Base-by-base conservation (phyloP, 2,329 filamentous ascomycete genomes). In the Aspergillus ustus region DNA sequence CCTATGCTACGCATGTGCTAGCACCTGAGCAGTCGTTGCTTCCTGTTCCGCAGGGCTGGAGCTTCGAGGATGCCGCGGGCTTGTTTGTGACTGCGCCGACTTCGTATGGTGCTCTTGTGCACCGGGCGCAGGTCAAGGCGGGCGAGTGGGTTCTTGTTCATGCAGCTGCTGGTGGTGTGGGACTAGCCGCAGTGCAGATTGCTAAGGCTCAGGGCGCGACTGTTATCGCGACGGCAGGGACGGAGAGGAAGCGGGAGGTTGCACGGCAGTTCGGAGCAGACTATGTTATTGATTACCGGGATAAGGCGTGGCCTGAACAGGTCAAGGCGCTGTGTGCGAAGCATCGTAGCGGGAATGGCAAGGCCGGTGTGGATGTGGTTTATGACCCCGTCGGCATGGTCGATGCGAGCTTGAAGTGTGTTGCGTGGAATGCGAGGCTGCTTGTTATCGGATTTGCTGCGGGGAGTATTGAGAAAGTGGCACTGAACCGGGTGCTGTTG, bases 321-420 rank as follows among this genome's bases (percentile, higher is more conserved):
- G 92, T 97, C 52, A 91, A 91, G 80, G 87, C 86, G 68, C 77
- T 98, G 49, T 81, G 78, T 64, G 71, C 73, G 22, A 64, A 72
- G 63, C 67, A 81, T 49, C 69, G 80, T 61, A 94, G 90, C 4
- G 91, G 91, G 0, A 86, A 87, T 64, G 85, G 85, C 1, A 80
- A 83, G 48, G 74, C 75, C 0, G 88, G 93, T 11, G 93, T 97
- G 19, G 93, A 98, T 77, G 92, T 98, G 55, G 93, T 98, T 22
- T 98, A 92, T 80, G 94, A 98, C 76, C 93, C 94, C 13, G 94
- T 98, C 1, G 94, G 94, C 1, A 80, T 97, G 74, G 91, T 97
- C 53, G 92, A 96, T 67, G 85, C 88, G 73, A 92, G 89, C 68
- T 91, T 93, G 68, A 97, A 96, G 79, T 97, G 94, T 80, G 91